Base-by-base conservation (phyloP, 1,139 yeast species). In the Scheffersomyces lignicola region DNA sequence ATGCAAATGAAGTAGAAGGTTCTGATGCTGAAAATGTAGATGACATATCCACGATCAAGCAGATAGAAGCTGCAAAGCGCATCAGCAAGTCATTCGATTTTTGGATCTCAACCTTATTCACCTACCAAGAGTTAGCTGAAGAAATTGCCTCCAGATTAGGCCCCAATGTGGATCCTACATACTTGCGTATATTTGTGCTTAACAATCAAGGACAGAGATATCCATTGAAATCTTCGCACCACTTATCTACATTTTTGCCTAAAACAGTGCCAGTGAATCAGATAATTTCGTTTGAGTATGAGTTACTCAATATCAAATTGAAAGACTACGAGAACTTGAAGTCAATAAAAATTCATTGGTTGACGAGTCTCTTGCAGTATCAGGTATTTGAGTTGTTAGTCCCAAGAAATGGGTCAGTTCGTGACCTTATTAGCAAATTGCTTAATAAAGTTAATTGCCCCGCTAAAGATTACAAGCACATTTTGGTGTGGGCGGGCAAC, bases 301-400 rank as follows among this genome's bases (percentile, higher is more conserved):
- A 90, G 51, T 62, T 84, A 1, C 70, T 94, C 49, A 83, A 79
- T 29, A 80, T 89, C 32, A 79, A 90, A 5, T 64, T 92, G 41
- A 73, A 67, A 24, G 95, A 89, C 43, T 75, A 83, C 48, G 98
- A 94, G 57, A 79, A 76, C 44, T 76, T 88, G 78, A 77, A 78
- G 42, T 60, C 78, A 7, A 62, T 90, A 25, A 77, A 73, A 40
- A 66, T 84, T 18, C 69, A 69, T 40, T 84, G 90, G 89, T 59
- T 83, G 18, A 73, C 75, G 2, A 72, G 72, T 35, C 73, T 83
- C 30, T 68, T 80, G 37, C 83, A 80, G 46, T 85, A 73, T 47
- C 90, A 83, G 42, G 70, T 73, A 31, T 76, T 74, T 50, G 95
- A 87, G 37, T 71, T 89, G 35, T 70, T 84, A 44, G 77, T 89